Conservation (phyloP, 495 filamentous ascomycete genomes). For the Penicillium waksmanii region DNA sequence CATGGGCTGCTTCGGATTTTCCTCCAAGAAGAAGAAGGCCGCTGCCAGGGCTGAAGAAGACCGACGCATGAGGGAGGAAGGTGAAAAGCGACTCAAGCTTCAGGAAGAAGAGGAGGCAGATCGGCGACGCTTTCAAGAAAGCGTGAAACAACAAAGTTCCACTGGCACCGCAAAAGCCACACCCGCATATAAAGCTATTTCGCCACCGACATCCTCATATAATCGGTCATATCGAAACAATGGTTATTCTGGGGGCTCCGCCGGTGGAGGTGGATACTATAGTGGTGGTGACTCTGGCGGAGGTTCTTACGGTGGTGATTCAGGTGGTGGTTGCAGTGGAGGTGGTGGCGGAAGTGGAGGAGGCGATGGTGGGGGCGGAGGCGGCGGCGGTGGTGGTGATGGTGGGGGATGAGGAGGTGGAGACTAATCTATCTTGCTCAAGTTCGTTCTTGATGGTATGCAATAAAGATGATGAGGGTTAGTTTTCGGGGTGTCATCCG, state of each 20-base stretch:
- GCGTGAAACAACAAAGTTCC: not conserved
- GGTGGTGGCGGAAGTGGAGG: not conserved
- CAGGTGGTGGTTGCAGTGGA: not conserved
- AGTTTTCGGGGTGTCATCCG: no score
- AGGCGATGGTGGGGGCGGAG: not conserved
- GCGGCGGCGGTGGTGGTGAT: not conserved
- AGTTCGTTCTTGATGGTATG: not conserved
- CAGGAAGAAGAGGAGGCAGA: conserved; percentile 1
- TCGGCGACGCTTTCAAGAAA: not conserved
- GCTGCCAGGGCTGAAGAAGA: not conserved
- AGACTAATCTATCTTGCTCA: not conserved
- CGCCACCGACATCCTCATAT: not conserved
- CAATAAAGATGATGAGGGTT: not conserved
- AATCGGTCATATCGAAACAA: not conserved
- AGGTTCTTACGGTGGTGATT: not conserved
- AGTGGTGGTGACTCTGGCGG: not conserved
- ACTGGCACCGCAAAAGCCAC: not conserved
- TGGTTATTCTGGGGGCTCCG: not conserved
- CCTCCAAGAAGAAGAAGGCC: conserved; percentile 1
- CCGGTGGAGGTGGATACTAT: not conserved
- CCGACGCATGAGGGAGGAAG: not conserved
- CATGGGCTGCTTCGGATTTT: conserved; percentile 5
- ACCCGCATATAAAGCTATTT: not conserved
- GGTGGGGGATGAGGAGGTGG: not conserved
- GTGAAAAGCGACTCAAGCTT: not conserved